These are phyloP conservation scores for Aspergillus tamarii DNA, from an alignment of 2,329 filamentous ascomycete genomes.

Conservation along the genomic window DNA sequence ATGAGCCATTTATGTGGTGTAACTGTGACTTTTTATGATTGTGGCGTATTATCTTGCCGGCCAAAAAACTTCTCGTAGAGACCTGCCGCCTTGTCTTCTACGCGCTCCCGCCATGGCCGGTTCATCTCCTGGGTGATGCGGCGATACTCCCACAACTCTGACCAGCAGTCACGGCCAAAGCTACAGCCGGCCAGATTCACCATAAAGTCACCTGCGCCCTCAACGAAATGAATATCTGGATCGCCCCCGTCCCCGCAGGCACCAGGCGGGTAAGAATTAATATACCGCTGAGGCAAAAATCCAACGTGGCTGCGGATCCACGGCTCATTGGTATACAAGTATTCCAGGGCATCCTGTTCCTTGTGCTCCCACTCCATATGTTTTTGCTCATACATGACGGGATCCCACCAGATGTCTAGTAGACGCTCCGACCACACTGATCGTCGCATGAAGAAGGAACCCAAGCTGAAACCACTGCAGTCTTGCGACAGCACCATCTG, in stretches of 20 bases:
- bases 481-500: conserved; percentile 91
- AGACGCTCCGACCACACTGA: conserved; percentile 88
- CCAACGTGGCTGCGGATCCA: conserved; percentile 89
- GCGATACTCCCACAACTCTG: conserved; percentile 94
- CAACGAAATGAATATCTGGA: conserved; percentile 79
- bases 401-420: conserved; percentile 98
- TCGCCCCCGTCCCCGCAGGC: conserved; percentile 71
- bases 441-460: conserved; percentile 88
- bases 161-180: conserved; percentile 96
- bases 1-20: conserved; percentile 1
- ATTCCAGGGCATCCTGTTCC: conserved; percentile 92
- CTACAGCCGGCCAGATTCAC: conserved; percentile 99
- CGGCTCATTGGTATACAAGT: conserved; percentile 86
- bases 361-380: conserved; percentile 99
- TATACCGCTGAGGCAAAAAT: conserved; percentile 86
- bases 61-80: conserved; percentile 28
- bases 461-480: conserved; percentile 93
- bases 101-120: conserved; percentile 75
- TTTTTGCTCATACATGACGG: conserved; percentile 94
- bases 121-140: conserved; percentile 90
- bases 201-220: conserved; percentile 84
- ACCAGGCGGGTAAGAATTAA: conserved; percentile 91
- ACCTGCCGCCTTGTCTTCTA: conserved; percentile 35
- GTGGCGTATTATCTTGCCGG: not conserved
- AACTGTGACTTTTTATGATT: not conserved